Evolutionary conservation across 176 grass and related monocot genomes (phyloP).

Genomic region (Rhynchospora breviuscula): DNA sequence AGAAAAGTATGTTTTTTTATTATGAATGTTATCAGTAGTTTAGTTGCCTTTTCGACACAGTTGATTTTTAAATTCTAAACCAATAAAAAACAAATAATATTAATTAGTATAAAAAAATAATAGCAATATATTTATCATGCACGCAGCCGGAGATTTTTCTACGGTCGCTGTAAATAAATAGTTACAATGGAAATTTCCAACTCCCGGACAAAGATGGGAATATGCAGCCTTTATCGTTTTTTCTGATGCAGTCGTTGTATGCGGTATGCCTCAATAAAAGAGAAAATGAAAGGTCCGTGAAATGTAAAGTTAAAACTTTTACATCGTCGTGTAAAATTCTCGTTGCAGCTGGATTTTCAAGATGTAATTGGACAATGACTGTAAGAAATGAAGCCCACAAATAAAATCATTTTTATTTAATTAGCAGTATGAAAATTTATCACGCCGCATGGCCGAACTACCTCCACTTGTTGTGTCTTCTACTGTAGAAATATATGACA

Average conservation of each 20-base stretch:
- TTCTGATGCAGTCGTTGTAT: not conserved
- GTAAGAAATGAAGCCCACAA: not conserved
- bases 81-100: not conserved
- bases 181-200: not conserved
- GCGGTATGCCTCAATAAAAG: not conserved
- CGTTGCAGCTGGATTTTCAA: not conserved
- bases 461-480: no score
- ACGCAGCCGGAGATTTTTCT: not conserved
- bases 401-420: not conserved
- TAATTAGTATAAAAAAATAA: not conserved
- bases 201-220: not conserved
- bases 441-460: no score
- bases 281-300: not conserved
- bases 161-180: not conserved
- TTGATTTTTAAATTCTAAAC: not conserved
- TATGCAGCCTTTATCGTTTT: not conserved
- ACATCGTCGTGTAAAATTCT: not conserved
- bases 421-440: no score
- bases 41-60: no score
- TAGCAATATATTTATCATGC: not conserved
- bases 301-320: not conserved
- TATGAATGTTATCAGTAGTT: no score
- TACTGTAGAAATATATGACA: no score
- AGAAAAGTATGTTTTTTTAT: no score
- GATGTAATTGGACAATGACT: not conserved